phyloP scores from a whole-genome alignment of 768 basidiomycete species.

The Rhodotorula paludigena region DNA sequence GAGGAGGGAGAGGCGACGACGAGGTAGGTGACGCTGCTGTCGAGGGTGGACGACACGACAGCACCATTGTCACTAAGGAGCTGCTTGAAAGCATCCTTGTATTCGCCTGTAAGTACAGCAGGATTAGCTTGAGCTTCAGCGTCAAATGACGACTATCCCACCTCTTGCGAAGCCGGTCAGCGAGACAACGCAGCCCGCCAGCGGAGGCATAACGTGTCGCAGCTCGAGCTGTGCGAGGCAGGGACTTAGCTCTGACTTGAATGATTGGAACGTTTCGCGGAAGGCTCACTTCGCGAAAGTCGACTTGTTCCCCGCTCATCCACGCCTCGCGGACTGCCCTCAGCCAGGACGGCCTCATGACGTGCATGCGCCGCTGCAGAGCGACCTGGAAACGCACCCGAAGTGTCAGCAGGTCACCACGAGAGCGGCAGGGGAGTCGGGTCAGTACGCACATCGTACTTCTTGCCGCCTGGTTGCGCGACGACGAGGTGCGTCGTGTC shows the following conservation, averaged over 20 bases:
- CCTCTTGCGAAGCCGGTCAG: slow-evolving; percentile 25
- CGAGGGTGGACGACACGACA: not conserved
- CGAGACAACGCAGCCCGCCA: not conserved
- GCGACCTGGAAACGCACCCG: not conserved
- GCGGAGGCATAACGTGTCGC: not conserved
- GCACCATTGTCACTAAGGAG: slow-evolving; percentile 14
- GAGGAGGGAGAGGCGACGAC: slow-evolving; percentile 31
- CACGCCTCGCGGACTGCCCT: slow-evolving; percentile 19
- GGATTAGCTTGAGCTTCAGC: too few relatives aligned
- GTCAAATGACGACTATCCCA: not conserved
- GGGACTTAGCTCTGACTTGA: not conserved
- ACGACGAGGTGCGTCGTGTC: slow-evolving; percentile 31
- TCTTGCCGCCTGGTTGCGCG: slow-evolving; percentile 1
- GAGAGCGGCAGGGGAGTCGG: not conserved
- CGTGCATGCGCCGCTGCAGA: slow-evolving; percentile 4
- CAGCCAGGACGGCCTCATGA: slow-evolving; percentile 25
- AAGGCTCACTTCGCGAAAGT: slow-evolving; percentile 16
- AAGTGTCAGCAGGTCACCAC: not conserved
- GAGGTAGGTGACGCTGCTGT: slow-evolving; percentile 10
- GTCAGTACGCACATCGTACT: slow-evolving; percentile 18
- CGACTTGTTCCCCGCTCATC: slow-evolving; percentile 11
- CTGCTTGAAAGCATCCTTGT: slow-evolving; percentile 7
- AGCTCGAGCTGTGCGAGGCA: slow-evolving; percentile 16
- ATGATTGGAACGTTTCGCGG: too few relatives aligned
- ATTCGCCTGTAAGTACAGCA: too few relatives aligned